Evolutionary conservation across 306 rosid species (phyloP), one percentile per base, ranked within the genome.

Genomic region (Acacia crassicarpa): DNA sequence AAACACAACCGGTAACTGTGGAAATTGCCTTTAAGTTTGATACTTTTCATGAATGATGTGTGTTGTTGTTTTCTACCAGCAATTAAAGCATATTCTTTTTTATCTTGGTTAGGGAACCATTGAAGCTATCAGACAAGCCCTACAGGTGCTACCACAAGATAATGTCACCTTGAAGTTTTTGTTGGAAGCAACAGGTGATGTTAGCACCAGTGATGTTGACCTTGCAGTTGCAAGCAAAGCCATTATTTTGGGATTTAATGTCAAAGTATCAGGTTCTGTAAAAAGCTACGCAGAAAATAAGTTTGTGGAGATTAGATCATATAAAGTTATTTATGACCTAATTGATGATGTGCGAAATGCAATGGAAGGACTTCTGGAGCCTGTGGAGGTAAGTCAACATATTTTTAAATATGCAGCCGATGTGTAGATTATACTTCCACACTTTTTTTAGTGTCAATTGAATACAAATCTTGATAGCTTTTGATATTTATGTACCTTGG

Each of bases 331-430:
- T 75, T 95, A 95, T 76, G 99, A 95, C 80, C 92, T 95, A 38
- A 93, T 93, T 48, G 99, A 92, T 76, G 98, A 95, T 41, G 93
- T 93, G 41, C 87, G 98, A 80, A 91, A 91, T 9, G 99, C 99
- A 83, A 95, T 95, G 99, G 99, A 95, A 87, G 99, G 98, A 58
- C 98, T 95, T 61, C 82, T 95, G 38, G 98, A 95, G 9, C 75
- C 89, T 66, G 93, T 93, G 75, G 97, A 92, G 97, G 99, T 95
- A 76, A 85, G 83, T 85, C 77, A 78, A 79, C 71, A 70, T 79
- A 62, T 63, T 65, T 67, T 72, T 44, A 59, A 23, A 67, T 82
- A 25, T 25, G 63, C 27, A 68, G 56, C 46, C 33, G 44, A 68
- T 32, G 27, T 44, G 72, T 58, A 71, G 67, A 79, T 75, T 69